These are phyloP conservation scores for Triticum urartu DNA, from an alignment of 176 grass and related monocot genomes.

Conservation along the genomic window DNA sequence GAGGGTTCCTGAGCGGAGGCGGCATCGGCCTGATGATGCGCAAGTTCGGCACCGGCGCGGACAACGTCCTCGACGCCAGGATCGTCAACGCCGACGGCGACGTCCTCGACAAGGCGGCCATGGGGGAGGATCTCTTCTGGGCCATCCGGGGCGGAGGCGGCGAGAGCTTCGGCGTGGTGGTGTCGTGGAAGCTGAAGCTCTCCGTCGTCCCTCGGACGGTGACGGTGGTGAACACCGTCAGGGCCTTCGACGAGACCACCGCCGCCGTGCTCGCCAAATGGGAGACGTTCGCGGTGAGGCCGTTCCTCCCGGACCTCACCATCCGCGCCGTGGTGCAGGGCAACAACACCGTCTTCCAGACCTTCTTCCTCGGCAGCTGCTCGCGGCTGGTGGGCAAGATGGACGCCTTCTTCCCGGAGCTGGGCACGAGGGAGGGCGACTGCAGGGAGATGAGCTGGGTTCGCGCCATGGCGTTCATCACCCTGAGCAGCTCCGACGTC, in stretches of 20 bases:
- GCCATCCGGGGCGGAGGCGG: constrained; percentile 51
- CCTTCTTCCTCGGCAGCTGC: constrained; percentile 40
- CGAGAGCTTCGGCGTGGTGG: constrained; percentile 48
- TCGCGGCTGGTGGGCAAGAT: not conserved
- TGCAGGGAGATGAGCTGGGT: constrained; percentile 48
- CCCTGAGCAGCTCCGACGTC: not conserved
- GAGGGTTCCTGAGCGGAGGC: constrained; percentile 61
- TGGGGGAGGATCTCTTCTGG: constrained; percentile 59
- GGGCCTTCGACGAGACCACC: constrained; percentile 27
- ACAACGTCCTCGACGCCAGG: constrained; percentile 61
- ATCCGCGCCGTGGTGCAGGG: constrained; percentile 29
- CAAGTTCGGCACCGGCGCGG: constrained; percentile 44
- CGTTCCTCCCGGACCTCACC: constrained; percentile 21
- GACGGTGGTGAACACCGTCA: constrained; percentile 6
- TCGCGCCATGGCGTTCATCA: constrained; percentile 13
- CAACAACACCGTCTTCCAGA: constrained; percentile 5
- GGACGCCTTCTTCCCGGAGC: constrained; percentile 29
- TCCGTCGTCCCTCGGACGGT: constrained; percentile 25
- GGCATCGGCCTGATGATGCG: constrained; percentile 50
- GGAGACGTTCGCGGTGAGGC: constrained; percentile 20
- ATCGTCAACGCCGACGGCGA: constrained; percentile 40
- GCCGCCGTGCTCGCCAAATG: constrained; percentile 31
- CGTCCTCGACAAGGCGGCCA: constrained; percentile 41
- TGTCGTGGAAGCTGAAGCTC: constrained; percentile 50
- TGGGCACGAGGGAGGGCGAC: constrained; percentile 20